These are phyloP conservation scores for Fusarium sp. DNA, from an alignment of 2,329 filamentous ascomycete species.

Conservation along the genomic window DNA sequence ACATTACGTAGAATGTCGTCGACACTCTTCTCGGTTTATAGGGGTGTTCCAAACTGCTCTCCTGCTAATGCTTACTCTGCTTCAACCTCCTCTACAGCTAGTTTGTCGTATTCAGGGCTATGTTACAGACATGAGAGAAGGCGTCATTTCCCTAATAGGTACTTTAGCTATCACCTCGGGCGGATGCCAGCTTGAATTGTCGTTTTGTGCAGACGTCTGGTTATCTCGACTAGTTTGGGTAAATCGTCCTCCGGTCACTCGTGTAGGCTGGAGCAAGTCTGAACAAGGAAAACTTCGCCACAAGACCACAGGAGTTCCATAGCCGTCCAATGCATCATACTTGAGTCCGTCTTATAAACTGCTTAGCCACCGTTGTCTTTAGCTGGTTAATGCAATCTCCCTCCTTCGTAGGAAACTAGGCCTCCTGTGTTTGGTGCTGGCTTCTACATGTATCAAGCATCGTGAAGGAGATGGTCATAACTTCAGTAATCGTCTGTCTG, in stretches of 20 bases:
- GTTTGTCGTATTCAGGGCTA: not conserved
- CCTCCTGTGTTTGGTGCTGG: not conserved
- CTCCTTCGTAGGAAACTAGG: not conserved
- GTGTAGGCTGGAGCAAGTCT: not conserved
- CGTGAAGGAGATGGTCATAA: not conserved
- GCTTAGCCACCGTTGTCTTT: not conserved
- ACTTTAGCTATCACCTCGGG: not conserved
- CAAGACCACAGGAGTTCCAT: not conserved
- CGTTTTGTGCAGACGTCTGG: not conserved
- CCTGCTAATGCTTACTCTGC: not conserved
- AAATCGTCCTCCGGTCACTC: not conserved
- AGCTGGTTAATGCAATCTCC: not conserved
- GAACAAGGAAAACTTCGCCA: not conserved
- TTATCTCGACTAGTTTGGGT: not conserved
- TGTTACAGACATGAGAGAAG: not conserved
- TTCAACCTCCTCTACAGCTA: not conserved
- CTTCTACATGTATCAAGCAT: not conserved
- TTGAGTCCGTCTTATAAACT: not conserved
- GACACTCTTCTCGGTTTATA: not conserved
- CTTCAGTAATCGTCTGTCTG: not conserved
- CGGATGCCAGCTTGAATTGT: not conserved
- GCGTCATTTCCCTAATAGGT: not conserved
- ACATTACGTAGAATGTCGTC: not conserved
- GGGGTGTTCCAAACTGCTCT: not conserved
- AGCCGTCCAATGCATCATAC: not conserved